Evolutionary conservation across 768 basidiomycete species (phyloP).

Genomic region (Sarcodon aspratus): DNA sequence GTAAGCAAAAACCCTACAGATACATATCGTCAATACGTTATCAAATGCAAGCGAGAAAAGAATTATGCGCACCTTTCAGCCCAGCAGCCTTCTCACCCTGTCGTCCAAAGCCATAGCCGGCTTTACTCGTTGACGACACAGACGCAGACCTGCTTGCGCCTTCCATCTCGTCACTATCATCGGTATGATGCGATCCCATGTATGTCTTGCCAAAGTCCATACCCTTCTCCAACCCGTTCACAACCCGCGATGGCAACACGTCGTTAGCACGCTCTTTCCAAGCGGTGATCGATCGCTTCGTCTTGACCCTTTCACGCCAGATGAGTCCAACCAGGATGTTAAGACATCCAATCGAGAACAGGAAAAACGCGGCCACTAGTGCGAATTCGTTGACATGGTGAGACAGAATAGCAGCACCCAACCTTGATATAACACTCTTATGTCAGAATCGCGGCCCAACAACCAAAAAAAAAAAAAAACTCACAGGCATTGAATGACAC

Average conservation of each 20-base stretch:
- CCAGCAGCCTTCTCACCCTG: conserved; percentile 74
- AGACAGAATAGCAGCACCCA: conserved; percentile 61
- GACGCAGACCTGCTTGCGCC: background rate
- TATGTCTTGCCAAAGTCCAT: background rate
- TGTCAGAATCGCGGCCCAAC: too few relatives aligned
- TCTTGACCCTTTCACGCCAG: conserved; percentile 60
- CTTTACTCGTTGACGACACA: conserved; percentile 15
- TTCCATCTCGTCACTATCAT: conserved; percentile 7
- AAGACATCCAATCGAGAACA: conserved; percentile 73
- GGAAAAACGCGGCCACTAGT: conserved; percentile 59
- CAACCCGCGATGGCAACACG: conserved; percentile 32
- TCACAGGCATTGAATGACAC: conserved; percentile 78
- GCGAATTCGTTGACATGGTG: conserved; percentile 74
- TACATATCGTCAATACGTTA: background rate
- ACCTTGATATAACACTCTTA: conserved; percentile 22
- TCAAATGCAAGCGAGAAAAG: conserved; percentile 3
- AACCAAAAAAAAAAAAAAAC: conserved; percentile 14
- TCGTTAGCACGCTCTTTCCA: conserved; percentile 53
- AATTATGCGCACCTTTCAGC: conserved; percentile 36
- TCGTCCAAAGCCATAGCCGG: conserved; percentile 65
- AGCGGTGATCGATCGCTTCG: conserved; percentile 51
- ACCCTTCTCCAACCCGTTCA: background rate
- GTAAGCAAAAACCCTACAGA: conserved; percentile 42
- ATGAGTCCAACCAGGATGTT: conserved; percentile 77
- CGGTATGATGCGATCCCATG: background rate